Conservation (phyloP, 225 moss, liverwort and hornwort genomes). For the Sphagnum tenellum region DNA sequence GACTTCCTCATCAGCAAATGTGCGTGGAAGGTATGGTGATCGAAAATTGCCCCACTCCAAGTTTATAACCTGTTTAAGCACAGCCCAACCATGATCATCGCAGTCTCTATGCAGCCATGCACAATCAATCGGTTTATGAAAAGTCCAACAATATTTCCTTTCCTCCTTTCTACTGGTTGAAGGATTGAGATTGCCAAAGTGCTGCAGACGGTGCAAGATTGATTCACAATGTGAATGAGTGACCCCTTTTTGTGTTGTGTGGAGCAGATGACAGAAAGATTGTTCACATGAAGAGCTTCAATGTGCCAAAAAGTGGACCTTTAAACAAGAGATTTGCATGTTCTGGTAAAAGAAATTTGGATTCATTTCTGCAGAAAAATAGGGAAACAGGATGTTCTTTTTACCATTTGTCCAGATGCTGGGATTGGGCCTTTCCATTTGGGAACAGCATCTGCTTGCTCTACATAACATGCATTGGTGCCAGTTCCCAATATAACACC, state of each 20-base stretch:
- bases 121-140: too few relatives aligned
- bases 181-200: background rate
- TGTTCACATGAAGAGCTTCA: too few relatives aligned
- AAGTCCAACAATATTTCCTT: background rate
- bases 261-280: too few relatives aligned
- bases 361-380: background rate
- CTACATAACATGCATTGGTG: slow-evolving; percentile 98
- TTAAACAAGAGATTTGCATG: background rate
- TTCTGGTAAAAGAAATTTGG: background rate
- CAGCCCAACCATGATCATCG: background rate
- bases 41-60: slow-evolving; percentile 69
- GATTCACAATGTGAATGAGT: background rate
- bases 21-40: slow-evolving; percentile 52
- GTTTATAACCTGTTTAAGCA: slow-evolving; percentile 44
- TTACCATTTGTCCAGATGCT: slow-evolving; percentile 72
- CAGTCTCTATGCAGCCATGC: too few relatives aligned
- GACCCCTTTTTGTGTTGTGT: too few relatives aligned
- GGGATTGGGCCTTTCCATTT: slow-evolving; percentile 74
- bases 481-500: slow-evolving; percentile 95
- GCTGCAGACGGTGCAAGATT: too few relatives aligned
- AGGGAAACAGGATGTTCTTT: background rate
- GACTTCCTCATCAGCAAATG: slow-evolving; percentile 60
- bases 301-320: background rate
- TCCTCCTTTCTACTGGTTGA: background rate
- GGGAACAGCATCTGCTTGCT: slow-evolving; percentile 69